Evolutionary conservation across 306 rosid genomes (phyloP), one percentile per base, ranked within the genome.

Genomic region (Castanopsis chinensis): DNA sequence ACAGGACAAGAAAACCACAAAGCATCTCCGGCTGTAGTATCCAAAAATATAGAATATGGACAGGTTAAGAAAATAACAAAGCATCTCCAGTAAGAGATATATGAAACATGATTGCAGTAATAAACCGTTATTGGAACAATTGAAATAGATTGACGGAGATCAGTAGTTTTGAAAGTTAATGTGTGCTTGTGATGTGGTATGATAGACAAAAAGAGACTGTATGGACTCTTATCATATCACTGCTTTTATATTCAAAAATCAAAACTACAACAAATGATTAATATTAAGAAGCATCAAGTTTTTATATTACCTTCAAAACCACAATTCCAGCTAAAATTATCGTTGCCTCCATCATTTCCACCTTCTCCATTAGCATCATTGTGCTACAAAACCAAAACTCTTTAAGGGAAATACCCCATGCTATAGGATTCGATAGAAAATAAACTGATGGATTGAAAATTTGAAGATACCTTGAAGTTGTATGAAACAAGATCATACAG

Each of bases 281-380:
- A 33, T 1, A 6, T 18, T 5, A 33, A 76, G 28, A 78, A 72
- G 82, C 75, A 32, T 69, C 41, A 27, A 54, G 52, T 78, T 81
- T 71, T 69, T 75, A 71, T 73, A 30, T 18, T 85, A 95, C 99
- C 99, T 91, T 95, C 99, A 17, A 74, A 79, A 87, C 99, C 99
- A 88, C 97, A 95, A 79, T 95, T 95, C 99, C 98, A 93, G 87
- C 99, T 93, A 30, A 90, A 86, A 86, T 90, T 93, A 81, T 91
- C 99, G 76, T 91, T 89, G 85, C 84, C 9, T 80, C 99, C 99
- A 37, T 95, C 98, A 79, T 89, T 89, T 80, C 98, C 97, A 76
- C 94, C 93, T 90, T 95, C 99, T 54, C 99, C 99, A 68, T 95
- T 95, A 84, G 93, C 97, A 75, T 91, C 80, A 82, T 95, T 95